Evolutionary conservation across 352 stramenopile species (phyloP).

Genomic region (Phytophthora capsici): DNA sequence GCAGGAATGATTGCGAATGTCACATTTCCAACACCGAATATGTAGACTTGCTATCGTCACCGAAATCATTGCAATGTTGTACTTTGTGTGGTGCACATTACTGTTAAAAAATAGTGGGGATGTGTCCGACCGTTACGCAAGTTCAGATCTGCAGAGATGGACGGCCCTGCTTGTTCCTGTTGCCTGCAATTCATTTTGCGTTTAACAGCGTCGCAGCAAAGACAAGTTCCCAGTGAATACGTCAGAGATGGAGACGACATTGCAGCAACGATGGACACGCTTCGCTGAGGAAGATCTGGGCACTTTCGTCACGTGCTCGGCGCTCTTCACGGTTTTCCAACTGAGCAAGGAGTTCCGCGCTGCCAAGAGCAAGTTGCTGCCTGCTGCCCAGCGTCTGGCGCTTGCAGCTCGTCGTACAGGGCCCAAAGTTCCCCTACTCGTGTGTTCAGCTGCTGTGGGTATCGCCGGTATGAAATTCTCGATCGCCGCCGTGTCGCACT

Average conservation of each 20-base stretch:
- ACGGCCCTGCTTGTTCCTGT: slow-evolving; percentile 1
- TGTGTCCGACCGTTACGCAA: slow-evolving; percentile 20
- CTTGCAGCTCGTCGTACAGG: slow-evolving; percentile 40
- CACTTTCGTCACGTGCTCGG: slow-evolving; percentile 40
- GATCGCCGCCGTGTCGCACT: slow-evolving; percentile 49
- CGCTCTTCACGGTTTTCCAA: slow-evolving; percentile 37
- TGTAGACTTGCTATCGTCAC: not conserved
- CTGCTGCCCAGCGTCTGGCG: slow-evolving; percentile 27
- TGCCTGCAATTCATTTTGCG: slow-evolving; percentile 17
- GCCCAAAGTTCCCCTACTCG: slow-evolving; percentile 46
- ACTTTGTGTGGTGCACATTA: not conserved
- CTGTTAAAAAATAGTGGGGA: too few relatives aligned
- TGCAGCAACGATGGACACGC: slow-evolving; percentile 46
- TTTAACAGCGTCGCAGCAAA: slow-evolving; percentile 27
- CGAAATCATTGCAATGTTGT: not conserved
- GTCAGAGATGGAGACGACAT: slow-evolving; percentile 29
- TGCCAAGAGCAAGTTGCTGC: slow-evolving; percentile 9
- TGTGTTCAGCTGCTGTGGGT: slow-evolving; percentile 47
- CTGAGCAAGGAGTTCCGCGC: slow-evolving; percentile 40
- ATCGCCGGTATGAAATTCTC: slow-evolving; percentile 69
- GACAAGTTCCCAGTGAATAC: slow-evolving; percentile 7
- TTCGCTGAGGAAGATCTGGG: slow-evolving; percentile 57
- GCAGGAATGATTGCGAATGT: slow-evolving; percentile 23
- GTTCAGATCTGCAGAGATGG: slow-evolving; percentile 7
- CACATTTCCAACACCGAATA: slow-evolving; percentile 3